phyloP scores from a whole-genome alignment of 306 rosid genomes.

The Cucurbita moschata region DNA sequence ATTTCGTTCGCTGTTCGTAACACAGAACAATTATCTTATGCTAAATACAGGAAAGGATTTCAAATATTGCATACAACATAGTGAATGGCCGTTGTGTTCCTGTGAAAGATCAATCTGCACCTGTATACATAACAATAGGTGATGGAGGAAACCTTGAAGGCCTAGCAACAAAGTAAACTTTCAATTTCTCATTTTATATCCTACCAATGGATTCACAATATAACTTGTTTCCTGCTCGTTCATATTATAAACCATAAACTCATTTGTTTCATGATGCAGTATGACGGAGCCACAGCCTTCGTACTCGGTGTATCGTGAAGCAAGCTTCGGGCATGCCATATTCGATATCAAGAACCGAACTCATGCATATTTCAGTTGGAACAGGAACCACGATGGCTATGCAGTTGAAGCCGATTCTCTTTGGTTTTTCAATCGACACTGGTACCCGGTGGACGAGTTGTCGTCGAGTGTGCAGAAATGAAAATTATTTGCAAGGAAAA shows the following conservation, averaged over 20 bases:
- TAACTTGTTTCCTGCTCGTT: background rate
- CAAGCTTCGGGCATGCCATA: constrained; percentile 79
- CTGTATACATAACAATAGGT: constrained; percentile 77
- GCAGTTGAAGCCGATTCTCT: constrained; percentile 53
- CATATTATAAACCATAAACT: background rate
- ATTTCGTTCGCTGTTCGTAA: background rate
- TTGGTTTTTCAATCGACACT: constrained; percentile 59
- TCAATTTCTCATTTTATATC: constrained; percentile 1
- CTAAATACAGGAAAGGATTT: constrained; percentile 55
- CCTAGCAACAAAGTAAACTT: constrained; percentile 60
- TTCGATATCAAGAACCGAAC: constrained; percentile 68
- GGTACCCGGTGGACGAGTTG: constrained; percentile 51
- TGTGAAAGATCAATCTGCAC: constrained; percentile 59
- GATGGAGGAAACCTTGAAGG: constrained; percentile 93
- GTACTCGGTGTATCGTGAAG: constrained; percentile 70
- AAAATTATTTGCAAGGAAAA: background rate
- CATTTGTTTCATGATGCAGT: constrained; percentile 22
- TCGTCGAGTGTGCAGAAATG: constrained; percentile 11
- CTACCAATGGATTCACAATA: background rate
- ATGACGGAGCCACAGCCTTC: constrained; percentile 73
- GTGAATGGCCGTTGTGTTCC: constrained; percentile 60
- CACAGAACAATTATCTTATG: background rate
- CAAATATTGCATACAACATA: constrained; percentile 53
- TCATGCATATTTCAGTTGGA: constrained; percentile 71
- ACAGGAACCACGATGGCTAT: constrained; percentile 59